A percentile compares a stretch with the other conserved stretches of the same genome.
phyloP scores from a whole-genome alignment of 805 yeast species.

The Alloascoidea africana region DNA sequence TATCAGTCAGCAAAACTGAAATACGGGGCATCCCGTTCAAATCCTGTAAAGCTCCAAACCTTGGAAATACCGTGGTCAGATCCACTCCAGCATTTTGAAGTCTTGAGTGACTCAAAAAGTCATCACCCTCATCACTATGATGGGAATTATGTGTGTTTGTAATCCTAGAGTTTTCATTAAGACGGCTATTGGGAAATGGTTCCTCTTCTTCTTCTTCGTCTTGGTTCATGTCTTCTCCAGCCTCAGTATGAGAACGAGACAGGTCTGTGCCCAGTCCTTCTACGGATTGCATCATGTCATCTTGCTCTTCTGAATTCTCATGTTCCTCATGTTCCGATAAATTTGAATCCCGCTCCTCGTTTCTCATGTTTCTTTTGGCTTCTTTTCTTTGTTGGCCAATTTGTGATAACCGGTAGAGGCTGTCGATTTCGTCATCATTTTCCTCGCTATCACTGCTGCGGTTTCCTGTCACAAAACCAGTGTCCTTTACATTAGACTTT shows the following conservation, averaged over 20 bases:
- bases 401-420: conserved; percentile 1
- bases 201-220: not conserved
- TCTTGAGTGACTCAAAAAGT: too few species aligned
- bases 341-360: not conserved
- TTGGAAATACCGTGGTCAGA: conserved; percentile 10
- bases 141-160: conserved; percentile 8
- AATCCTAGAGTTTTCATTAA: conserved; percentile 11
- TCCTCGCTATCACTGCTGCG: conserved; percentile 1
- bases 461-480: not conserved
- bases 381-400: not conserved
- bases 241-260: not conserved
- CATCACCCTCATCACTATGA: conserved; percentile 7
- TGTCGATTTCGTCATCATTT: not conserved
- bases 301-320: not conserved
- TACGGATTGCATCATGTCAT: not conserved
- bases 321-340: not conserved
- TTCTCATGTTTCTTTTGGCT: not conserved
- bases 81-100: conserved; percentile 4
- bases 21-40: conserved; percentile 9
- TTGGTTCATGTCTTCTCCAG: not conserved
- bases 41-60: conserved; percentile 4
- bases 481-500: too few species aligned
- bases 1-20: conserved; percentile 19
- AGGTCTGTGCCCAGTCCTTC: not conserved
- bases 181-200: conserved; percentile 3